Base-by-base conservation (phyloP, 2,329 filamentous ascomycete species). In the Seiridium unicorne region DNA sequence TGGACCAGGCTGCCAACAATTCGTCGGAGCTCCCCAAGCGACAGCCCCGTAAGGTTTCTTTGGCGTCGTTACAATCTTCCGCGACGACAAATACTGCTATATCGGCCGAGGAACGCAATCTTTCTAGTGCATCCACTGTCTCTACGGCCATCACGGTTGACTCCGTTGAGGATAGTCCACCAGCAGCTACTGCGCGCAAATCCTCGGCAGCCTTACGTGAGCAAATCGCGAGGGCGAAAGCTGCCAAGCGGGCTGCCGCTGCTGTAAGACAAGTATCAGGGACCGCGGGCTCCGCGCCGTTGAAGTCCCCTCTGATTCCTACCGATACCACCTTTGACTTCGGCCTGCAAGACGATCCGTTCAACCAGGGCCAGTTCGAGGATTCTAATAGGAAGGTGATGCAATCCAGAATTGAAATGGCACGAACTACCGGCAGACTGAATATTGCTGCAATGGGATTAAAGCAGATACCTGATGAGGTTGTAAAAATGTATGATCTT, bases 201-300 rank as follows among this genome's bases (percentile, higher is more conserved):
- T 93, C 93, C 0, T 97, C 94, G 0, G 80, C 84, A 13, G 89
- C 93, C 0, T 77, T 99, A 11, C 87, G 95, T 40, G 92, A 97
- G 56, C 93, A 95, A 58, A 97, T 98, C 63, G 92, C 93, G 44
- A 94, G 93, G 68, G 94, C 95, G 1, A 96, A 94, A 71, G 93
- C 93, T 2, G 91, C 92, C 2, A 89, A 86, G 60, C 84, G 87
- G 63, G 87, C 84, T 9, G 77, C 78, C 3, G 87, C 84, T 9
- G 77, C 78, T 3, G 70, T 74, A 40, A 75, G 71, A 49, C 74
- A 77, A 51, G 64, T 68, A 6, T 65, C 74, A 6, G 68, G 62
- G 3, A 61, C 67, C 4, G 59, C 64, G 35, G 51, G 63, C 2
- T 59, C 63, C 26, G 57, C 65, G 5, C 60, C 64, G 1, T 11